These are phyloP conservation scores for Cyberlindnera maritima DNA, from an alignment of 805 yeast genomes.

Conservation along the genomic window DNA sequence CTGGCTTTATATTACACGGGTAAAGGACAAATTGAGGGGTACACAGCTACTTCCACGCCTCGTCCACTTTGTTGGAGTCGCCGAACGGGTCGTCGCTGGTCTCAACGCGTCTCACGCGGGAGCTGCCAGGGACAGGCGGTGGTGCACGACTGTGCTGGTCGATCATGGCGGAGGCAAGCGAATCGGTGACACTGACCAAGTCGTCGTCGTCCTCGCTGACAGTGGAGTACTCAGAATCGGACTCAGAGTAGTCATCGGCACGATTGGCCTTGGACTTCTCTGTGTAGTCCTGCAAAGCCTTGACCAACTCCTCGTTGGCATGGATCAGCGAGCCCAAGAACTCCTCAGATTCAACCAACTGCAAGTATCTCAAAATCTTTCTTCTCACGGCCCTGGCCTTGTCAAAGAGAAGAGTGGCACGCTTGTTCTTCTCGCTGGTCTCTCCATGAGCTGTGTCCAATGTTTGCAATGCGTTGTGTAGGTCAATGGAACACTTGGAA, in stretches of 20 bases:
- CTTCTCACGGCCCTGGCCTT: slow-evolving; percentile 74
- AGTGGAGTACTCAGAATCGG: slow-evolving; percentile 31
- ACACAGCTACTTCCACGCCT: slow-evolving; percentile 21
- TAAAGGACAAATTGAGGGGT: too few relatives aligned
- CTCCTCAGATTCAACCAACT: slow-evolving; percentile 80
- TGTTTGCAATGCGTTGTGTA: slow-evolving; percentile 55
- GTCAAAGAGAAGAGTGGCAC: slow-evolving; percentile 65
- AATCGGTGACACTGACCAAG: slow-evolving; percentile 23
- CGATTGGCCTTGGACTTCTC: slow-evolving; percentile 44
- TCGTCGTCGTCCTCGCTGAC: slow-evolving; percentile 33
- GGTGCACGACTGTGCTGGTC: slow-evolving; percentile 24
- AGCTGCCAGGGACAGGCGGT: slow-evolving; percentile 18
- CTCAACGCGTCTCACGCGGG: slow-evolving; percentile 8
- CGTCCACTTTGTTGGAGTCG: slow-evolving; percentile 40
- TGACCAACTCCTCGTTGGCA: slow-evolving; percentile 88
- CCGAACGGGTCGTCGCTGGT: slow-evolving; percentile 48
- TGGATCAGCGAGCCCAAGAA: slow-evolving; percentile 81
- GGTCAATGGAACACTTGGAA: slow-evolving; percentile 66
- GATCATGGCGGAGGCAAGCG: slow-evolving; percentile 29
- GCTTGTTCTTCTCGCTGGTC: slow-evolving; percentile 60
- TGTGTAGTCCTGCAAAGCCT: slow-evolving; percentile 68
- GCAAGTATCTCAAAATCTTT: slow-evolving; percentile 76
- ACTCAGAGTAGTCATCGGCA: slow-evolving; percentile 38
- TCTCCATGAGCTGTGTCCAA: slow-evolving; percentile 41
- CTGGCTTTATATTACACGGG: too few relatives aligned